Conservation (phyloP, 768 basidiomycete species). For the Mycena capillaripes region DNA sequence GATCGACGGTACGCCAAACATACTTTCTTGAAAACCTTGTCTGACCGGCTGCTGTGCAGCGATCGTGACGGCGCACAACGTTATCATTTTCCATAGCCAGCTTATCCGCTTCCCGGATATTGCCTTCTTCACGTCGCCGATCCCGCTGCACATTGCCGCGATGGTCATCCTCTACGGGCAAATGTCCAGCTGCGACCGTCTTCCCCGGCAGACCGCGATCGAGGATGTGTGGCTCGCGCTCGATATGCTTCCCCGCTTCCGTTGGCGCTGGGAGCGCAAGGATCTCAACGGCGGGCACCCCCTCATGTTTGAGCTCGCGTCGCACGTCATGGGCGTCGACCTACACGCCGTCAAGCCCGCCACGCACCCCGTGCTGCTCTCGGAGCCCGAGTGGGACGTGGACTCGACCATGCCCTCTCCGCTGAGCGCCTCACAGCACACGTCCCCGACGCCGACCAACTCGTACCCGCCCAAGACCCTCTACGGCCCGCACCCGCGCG, state of each 20-base stretch:
- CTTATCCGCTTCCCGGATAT: slow-evolving; percentile 89
- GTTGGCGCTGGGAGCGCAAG: slow-evolving; percentile 93
- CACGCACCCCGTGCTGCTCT: slow-evolving; percentile 59
- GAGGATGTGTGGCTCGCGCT: slow-evolving; percentile 91
- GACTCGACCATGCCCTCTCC: slow-evolving; percentile 50
- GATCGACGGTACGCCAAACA: slow-evolving; percentile 72
- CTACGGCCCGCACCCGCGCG: slow-evolving; percentile 56
- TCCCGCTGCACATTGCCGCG: slow-evolving; percentile 89
- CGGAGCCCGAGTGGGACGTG: slow-evolving; percentile 71
- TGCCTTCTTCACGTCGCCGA: slow-evolving; percentile 91
- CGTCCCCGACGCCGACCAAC: slow-evolving; percentile 54
- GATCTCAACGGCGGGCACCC: slow-evolving; percentile 86
- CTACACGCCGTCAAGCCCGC: slow-evolving; percentile 71
- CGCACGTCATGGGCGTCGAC: slow-evolving; percentile 82
- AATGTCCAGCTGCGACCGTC: slow-evolving; percentile 81
- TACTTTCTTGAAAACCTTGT: background rate
- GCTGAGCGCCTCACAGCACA: slow-evolving; percentile 54
- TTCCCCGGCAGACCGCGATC: slow-evolving; percentile 74
- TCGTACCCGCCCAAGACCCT: slow-evolving; percentile 36
- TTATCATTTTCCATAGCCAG: slow-evolving; percentile 87
- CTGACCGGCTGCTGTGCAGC: slow-evolving; percentile 58
- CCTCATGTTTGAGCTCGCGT: slow-evolving; percentile 86
- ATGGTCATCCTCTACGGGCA: slow-evolving; percentile 93
- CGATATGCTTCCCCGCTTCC: slow-evolving; percentile 89
- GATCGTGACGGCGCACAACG: slow-evolving; percentile 89